A percentile compares a stretch with the other conserved stretches of the same genome.
Conservation (phyloP, 2,329 filamentous ascomycete species). For the Setomelanomma holmii region DNA sequence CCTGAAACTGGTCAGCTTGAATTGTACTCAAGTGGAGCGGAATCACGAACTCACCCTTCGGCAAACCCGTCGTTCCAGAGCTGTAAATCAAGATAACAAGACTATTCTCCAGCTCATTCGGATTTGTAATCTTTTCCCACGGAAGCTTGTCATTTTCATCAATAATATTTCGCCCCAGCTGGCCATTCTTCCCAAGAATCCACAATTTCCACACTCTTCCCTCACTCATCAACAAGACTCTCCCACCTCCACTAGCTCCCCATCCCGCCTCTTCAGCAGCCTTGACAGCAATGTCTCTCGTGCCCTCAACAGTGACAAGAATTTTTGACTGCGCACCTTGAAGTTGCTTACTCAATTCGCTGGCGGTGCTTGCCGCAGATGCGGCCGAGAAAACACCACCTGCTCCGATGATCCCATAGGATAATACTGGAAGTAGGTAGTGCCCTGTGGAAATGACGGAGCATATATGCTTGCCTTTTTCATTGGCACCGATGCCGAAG, state of each 20-base stretch:
- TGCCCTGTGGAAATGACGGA: conserved; percentile 65
- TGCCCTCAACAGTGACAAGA: conserved; percentile 58
- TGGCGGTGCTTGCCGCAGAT: conserved; percentile 57
- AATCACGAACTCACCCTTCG: conserved; percentile 47
- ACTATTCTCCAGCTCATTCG: conserved; percentile 54
- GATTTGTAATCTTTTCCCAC: conserved; percentile 65
- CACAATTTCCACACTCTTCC: conserved; percentile 46
- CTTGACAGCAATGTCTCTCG: conserved; percentile 55
- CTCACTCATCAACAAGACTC: conserved; percentile 61
- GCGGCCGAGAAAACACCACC: conserved; percentile 67
- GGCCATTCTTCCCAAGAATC: conserved; percentile 37
- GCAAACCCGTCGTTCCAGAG: conserved; percentile 57
- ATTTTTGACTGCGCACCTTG: conserved; percentile 52
- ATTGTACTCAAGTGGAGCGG: background rate
- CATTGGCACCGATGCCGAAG: conserved; percentile 60
- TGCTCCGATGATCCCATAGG: conserved; percentile 65
- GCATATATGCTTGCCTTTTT: conserved; percentile 59
- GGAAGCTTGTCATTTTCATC: conserved; percentile 52
- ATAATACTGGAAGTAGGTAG: conserved; percentile 60
- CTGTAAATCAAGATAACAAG: conserved; percentile 56
- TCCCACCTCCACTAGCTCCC: conserved; percentile 41
- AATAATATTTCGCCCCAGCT: conserved; percentile 27
- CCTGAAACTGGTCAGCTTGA: conserved; percentile 22
- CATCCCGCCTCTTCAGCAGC: conserved; percentile 58
- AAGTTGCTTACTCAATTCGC: conserved; percentile 60